Evolutionary conservation across 2,329 filamentous ascomycete genomes (phyloP).

Genomic region (Sarocladiaceae sp.): DNA sequence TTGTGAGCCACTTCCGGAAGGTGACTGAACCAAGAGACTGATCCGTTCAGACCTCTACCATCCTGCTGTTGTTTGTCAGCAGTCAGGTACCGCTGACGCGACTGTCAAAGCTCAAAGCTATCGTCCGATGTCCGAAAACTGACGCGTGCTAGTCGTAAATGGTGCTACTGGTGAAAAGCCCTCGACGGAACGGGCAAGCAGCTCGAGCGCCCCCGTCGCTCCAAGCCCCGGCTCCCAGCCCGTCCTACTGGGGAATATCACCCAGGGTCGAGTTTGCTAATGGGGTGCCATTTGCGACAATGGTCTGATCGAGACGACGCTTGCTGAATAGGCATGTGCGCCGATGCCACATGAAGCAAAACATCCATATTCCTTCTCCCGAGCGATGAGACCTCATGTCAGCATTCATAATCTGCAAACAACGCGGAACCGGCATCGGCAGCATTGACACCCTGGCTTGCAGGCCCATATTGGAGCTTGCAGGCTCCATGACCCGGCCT

Average conservation of each 20-base stretch:
- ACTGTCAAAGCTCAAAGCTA: too few species aligned
- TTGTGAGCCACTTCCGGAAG: too few species aligned
- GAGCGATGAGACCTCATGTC: not conserved
- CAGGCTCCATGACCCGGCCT: not conserved
- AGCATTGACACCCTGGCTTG: not conserved
- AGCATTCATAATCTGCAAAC: constrained; percentile 2
- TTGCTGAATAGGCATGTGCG: not conserved
- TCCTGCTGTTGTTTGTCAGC: too few species aligned
- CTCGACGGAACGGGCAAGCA: constrained; percentile 4
- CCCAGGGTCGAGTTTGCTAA: not conserved
- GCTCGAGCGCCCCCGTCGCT: too few species aligned
- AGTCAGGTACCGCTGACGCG: too few species aligned
- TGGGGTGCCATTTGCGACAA: not conserved
- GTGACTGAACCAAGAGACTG: too few species aligned
- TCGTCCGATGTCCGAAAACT: not conserved
- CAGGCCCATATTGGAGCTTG: not conserved
- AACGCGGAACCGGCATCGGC: not conserved
- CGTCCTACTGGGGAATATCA: too few species aligned
- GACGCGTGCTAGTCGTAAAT: not conserved
- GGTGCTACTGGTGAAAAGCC: not conserved
- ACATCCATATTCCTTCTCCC: too few species aligned
- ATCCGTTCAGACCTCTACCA: too few species aligned
- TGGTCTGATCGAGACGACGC: not conserved
- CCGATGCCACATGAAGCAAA: constrained; percentile 1
- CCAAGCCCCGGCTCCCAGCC: too few species aligned